Conservation (phyloP, 345 rosid genomes). For the Pistacia vera region DNA sequence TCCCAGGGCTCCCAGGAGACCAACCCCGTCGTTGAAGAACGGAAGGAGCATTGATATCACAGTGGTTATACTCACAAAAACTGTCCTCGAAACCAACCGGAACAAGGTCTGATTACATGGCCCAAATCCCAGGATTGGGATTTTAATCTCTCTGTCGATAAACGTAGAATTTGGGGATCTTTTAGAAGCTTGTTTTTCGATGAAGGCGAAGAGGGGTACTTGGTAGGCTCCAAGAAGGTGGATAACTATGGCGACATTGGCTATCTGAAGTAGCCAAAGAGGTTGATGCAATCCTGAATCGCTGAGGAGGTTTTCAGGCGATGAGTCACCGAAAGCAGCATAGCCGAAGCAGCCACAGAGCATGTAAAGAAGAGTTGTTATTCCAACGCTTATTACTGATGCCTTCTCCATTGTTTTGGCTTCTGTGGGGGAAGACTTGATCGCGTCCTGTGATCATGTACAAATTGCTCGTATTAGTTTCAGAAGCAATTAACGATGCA, state of each 20-base stretch:
- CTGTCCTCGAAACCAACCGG: slow-evolving; percentile 74
- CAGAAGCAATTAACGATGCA: too few species aligned
- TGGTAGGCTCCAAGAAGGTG: slow-evolving; percentile 92
- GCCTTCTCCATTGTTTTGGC: slow-evolving; percentile 80
- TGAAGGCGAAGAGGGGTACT: slow-evolving; percentile 55
- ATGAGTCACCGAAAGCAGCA: slow-evolving; percentile 17
- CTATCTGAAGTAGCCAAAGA: slow-evolving; percentile 86
- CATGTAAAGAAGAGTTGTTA: slow-evolving; percentile 79
- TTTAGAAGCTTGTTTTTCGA: too few species aligned
- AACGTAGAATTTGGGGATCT: too few species aligned
- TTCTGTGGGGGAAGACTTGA: slow-evolving; percentile 66
- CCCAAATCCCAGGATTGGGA: slow-evolving; percentile 45
- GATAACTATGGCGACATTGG: slow-evolving; percentile 61
- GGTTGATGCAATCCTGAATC: slow-evolving; percentile 77
- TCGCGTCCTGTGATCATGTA: slow-evolving; percentile 17
- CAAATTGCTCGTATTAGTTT: too few species aligned
- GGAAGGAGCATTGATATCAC: slow-evolving; percentile 80
- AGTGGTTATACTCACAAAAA: slow-evolving; percentile 64
- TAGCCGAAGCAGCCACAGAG: slow-evolving; percentile 84
- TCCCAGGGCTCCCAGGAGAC: slow-evolving; percentile 81
- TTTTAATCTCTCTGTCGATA: slow-evolving; percentile 20
- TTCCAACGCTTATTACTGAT: slow-evolving; percentile 53
- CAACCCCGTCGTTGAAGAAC: slow-evolving; percentile 77
- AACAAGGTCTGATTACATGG: slow-evolving; percentile 57
- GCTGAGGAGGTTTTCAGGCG: slow-evolving; percentile 71